A percentile compares a stretch with the other conserved stretches of the same genome.
Conservation (phyloP, 176 grass and related monocot species). For the Triticum turgidum region DNA sequence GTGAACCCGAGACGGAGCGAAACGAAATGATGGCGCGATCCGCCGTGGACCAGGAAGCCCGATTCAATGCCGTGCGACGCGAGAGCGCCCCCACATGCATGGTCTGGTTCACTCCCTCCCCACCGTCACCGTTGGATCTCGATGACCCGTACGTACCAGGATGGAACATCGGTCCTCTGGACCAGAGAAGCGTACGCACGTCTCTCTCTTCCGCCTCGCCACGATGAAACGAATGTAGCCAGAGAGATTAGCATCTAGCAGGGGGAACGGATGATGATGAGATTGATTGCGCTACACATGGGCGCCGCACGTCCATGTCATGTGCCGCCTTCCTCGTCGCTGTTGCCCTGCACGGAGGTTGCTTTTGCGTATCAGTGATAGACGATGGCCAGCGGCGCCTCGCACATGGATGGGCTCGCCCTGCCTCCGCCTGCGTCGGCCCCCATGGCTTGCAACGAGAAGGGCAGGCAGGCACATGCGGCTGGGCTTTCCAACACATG, state of each 20-base stretch:
- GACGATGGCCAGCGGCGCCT: too few relatives aligned
- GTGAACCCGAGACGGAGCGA: too few relatives aligned
- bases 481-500: too few relatives aligned
- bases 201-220: background rate
- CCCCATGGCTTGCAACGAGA: too few relatives aligned
- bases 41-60: background rate
- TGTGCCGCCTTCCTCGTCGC: background rate
- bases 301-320: background rate
- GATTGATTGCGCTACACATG: background rate
- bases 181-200: background rate
- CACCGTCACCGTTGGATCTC: slow-evolving; percentile 9
- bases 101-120: background rate
- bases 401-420: too few relatives aligned
- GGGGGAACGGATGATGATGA: background rate
- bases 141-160: background rate
- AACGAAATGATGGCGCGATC: too few relatives aligned
- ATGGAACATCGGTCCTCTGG: background rate
- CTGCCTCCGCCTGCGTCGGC: too few relatives aligned
- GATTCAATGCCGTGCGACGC: slow-evolving; percentile 7
- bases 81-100: background rate
- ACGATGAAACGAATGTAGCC: background rate
- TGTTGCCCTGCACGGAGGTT: background rate
- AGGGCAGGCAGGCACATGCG: too few relatives aligned
- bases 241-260: background rate
- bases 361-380: too few relatives aligned